Base-by-base conservation (phyloP, 2,329 filamentous ascomycete species). In the Aspergillus cejpii region DNA sequence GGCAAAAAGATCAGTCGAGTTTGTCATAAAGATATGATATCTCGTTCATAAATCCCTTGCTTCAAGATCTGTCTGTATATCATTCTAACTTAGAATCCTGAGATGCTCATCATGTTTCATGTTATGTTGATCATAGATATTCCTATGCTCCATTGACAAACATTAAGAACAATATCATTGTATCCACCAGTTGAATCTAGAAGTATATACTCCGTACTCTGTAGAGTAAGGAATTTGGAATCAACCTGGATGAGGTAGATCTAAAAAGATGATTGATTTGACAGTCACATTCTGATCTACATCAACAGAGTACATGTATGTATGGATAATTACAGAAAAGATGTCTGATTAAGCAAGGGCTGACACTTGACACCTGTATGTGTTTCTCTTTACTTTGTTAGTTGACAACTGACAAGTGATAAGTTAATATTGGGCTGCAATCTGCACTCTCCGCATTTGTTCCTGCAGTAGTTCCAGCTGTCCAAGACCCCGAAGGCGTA, bases 381-480 rank as follows among this genome's bases (percentile, higher is more conserved):
- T n/a, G 14, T n/a, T 34, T 17, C 15, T n/a, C n/a, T n/a, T n/a
- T n/a, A n/a, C n/a, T n/a, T n/a, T n/a, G n/a, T n/a, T n/a, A n/a
- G n/a, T n/a, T n/a, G n/a, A n/a, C n/a, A n/a, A n/a, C n/a, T n/a
- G n/a, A n/a, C n/a, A n/a, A n/a, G n/a, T n/a, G n/a, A n/a, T n/a
- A n/a, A n/a, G n/a, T 24, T 5, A 24, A 4, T 24, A 24, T 24
- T 24, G 43, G 46, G 37, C 46, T 51, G 48, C 41, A 46, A 26
- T 19, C 45, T 47, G 39, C 42, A 53, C 49, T 54, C 55, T 58
- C 59, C 55, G 54, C 57, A 54, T 52, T 45, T 49, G 62, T 64
- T 63, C 61, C 62, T 65, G 62, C 62, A 65, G 62, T 63, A 65
- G 61, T 51, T 60, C 59, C n/a, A n/a, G n/a, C n/a, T n/a, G n/a